Conservation (phyloP, 495 filamentous ascomycete genomes). For the Aspergillus panamensis region DNA sequence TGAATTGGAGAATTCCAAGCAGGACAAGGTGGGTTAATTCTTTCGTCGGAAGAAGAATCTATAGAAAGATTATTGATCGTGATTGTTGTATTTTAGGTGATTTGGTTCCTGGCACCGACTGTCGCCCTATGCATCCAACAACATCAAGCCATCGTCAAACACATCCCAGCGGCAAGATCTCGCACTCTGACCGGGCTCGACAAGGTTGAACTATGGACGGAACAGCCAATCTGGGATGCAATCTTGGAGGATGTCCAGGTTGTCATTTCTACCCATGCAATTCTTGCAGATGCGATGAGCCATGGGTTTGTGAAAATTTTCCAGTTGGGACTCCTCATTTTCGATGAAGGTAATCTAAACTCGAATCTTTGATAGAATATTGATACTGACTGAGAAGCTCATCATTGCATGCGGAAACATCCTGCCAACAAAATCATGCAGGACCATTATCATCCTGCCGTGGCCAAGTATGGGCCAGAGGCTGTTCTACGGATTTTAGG, state of each 20-base stretch:
- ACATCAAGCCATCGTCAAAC: conserved; percentile 53
- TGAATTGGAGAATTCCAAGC: conserved; percentile 62
- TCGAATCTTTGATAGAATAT: not conserved
- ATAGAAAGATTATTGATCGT: not conserved
- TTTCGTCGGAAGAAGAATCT: not conserved
- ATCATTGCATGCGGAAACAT: conserved; percentile 43
- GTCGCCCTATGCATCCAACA: conserved; percentile 75
- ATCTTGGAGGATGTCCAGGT: conserved; percentile 64
- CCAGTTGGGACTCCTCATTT: conserved; percentile 67
- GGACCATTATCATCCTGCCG: conserved; percentile 61
- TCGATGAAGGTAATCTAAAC: conserved; percentile 73
- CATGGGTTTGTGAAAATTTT: conserved; percentile 77
- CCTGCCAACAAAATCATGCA: conserved; percentile 76
- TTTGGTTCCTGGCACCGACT: conserved; percentile 86
- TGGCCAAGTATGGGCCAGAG: conserved; percentile 28
- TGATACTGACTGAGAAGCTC: conserved; percentile 22
- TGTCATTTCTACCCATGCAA: conserved; percentile 72
- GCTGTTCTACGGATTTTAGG: conserved; percentile 72
- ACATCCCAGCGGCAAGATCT: conserved; percentile 61
- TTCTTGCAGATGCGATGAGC: conserved; percentile 73
- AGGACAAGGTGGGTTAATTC: conserved; percentile 53
- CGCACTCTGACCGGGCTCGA: conserved; percentile 65
- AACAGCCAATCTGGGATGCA: conserved; percentile 67
- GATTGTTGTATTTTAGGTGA: conserved; percentile 36
- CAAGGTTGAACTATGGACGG: conserved; percentile 71